Evolutionary conservation across 1,139 yeast species (phyloP).

Genomic region (Lizanozyma gosingica): DNA sequence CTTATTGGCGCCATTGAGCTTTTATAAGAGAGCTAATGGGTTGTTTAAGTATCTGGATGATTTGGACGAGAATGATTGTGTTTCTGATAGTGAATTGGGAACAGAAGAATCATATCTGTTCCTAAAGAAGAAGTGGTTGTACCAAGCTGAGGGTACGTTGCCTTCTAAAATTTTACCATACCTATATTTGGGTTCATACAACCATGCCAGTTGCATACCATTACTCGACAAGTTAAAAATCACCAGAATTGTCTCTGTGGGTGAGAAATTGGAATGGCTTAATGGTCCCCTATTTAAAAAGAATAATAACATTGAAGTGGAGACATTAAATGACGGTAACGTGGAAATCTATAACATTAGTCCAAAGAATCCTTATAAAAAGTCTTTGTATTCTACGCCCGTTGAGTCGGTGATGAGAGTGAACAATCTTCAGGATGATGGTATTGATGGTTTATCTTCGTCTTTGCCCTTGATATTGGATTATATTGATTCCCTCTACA

Average conservation of each 20-base stretch:
- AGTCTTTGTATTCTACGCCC: slow-evolving; percentile 1
- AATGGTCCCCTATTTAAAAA: slow-evolving; percentile 21
- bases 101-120: not conserved
- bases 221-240: slow-evolving; percentile 62
- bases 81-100: slow-evolving; percentile 5
- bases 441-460: slow-evolving; percentile 32
- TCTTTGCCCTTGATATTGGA: slow-evolving; percentile 28
- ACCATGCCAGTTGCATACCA: slow-evolving; percentile 69
- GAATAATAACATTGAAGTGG: slow-evolving; percentile 16
- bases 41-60: slow-evolving; percentile 1
- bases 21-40: slow-evolving; percentile 7
- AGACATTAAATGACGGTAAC: slow-evolving; percentile 21
- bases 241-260: slow-evolving; percentile 73
- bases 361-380: slow-evolving; percentile 8
- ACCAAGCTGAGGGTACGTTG: slow-evolving; percentile 37
- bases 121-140: not conserved
- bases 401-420: slow-evolving; percentile 34
- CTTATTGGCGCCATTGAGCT: slow-evolving; percentile 22
- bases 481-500: slow-evolving; percentile 26
- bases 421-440: slow-evolving; percentile 40
- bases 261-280: slow-evolving; percentile 69
- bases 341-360: slow-evolving; percentile 23
- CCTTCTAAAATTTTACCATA: slow-evolving; percentile 77
- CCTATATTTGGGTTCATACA: slow-evolving; percentile 75
- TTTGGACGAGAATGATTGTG: slow-evolving; percentile 6